Evolutionary conservation across 139 green algal species (phyloP), one percentile per base, ranked within the genome.

Genomic region (Coelastrella sp.): DNA sequence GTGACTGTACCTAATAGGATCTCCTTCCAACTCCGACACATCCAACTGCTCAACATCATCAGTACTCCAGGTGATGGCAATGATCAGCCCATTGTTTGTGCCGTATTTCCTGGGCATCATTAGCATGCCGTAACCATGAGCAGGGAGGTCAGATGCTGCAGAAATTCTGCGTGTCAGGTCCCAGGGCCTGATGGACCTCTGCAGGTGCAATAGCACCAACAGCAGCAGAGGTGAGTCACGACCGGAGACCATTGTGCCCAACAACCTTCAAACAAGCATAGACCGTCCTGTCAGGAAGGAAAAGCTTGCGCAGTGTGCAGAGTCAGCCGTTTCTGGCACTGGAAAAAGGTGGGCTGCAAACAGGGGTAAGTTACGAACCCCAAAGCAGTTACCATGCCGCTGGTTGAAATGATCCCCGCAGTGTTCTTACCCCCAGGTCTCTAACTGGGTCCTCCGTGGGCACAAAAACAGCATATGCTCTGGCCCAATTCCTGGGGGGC

Each of bases 41-140:
- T 87, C 82, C 15, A 87, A 49, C 82, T 87, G 82, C 82, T 87
- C 82, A 35, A 68, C 73, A 70, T 87, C 82, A 65, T 87, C 82
- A 49, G 82, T 87, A 49, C 65, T 79, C 82, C 82, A 87, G 6
- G 74, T 73, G n/a, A 87, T 87, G 6, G 17, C 82, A 49, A 87
- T 27, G 5, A 87, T 8, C 8, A 87, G 15, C 4, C 82, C 82
- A 49, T 25, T 20, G 7, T 56, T 78, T 20, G 25, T 9, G 7
- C 65, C 65, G 8, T 66, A 35, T 11, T 61, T 63, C 61, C 82
- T 68, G 15, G 82, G 82, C 82, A 87, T 78, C 63, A 87, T 20
- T 65, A 87, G 4, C 10, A 87, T 49, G 24, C 82, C 82, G 27
- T 87, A 87, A 19, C 82, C 19, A 27, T 87, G 82, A 35, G 24